phyloP scores from a whole-genome alignment of 202 grass and related monocot genomes.

The Sporobolus alterniflorus region DNA sequence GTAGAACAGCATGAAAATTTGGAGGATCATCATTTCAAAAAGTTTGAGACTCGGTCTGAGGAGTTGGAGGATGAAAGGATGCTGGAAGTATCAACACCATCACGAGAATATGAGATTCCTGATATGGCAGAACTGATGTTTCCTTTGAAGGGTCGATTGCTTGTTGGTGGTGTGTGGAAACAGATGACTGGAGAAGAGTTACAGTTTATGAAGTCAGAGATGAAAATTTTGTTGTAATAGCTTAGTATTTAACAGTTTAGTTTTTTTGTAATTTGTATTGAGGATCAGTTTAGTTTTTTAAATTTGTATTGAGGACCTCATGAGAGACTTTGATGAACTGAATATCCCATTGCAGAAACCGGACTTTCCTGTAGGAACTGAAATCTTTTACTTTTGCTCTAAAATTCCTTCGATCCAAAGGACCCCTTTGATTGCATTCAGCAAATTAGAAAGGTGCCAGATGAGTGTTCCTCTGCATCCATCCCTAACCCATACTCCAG shows the following conservation, averaged over 20 bases:
- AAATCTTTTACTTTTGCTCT: too few relatives aligned
- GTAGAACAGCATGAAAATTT: conserved; percentile 27
- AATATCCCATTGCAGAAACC: too few relatives aligned
- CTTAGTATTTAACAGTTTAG: not conserved
- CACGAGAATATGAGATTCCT: conserved; percentile 27
- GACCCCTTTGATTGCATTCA: too few relatives aligned
- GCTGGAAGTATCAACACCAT: conserved; percentile 43
- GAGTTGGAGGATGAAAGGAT: conserved; percentile 26
- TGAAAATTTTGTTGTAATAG: conserved; percentile 43
- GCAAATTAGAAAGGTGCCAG: too few relatives aligned
- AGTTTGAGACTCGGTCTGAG: conserved; percentile 13
- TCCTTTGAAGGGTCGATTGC: conserved; percentile 58
- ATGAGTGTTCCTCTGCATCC: too few relatives aligned
- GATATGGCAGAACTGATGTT: conserved; percentile 25
- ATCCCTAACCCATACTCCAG: too few relatives aligned
- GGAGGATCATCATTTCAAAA: conserved; percentile 20
- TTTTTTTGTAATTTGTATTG: not conserved
- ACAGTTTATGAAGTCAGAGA: conserved; percentile 42
- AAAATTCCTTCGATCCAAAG: too few relatives aligned
- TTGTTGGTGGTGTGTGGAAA: conserved; percentile 68
- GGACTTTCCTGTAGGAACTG: too few relatives aligned
- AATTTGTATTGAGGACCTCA: too few relatives aligned
- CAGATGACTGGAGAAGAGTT: conserved; percentile 63
- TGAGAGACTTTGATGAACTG: too few relatives aligned
- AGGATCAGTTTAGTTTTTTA: too few relatives aligned